Conservation (phyloP, 2,329 filamentous ascomycete genomes). For the Alternaria sp. region DNA sequence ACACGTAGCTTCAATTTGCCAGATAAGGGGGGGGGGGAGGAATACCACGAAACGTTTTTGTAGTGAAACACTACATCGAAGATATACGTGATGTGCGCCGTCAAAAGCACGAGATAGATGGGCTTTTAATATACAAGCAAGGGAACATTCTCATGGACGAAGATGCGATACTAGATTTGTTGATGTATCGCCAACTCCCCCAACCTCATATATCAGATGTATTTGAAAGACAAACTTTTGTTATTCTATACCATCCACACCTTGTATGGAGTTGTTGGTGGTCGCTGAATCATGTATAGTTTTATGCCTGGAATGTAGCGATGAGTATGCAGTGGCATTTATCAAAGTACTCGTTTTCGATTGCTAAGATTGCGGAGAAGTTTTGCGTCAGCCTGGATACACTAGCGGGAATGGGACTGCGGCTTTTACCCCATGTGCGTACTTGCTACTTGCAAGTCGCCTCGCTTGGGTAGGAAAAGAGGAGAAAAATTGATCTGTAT, state of each 20-base stretch:
- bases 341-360: too few species aligned
- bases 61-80: background rate
- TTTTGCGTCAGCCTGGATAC: background rate
- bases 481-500: background rate
- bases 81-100: background rate
- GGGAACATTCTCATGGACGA: background rate
- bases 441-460: background rate
- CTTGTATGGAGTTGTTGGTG: too few species aligned
- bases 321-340: too few species aligned
- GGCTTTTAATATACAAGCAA: background rate
- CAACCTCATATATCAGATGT: too few species aligned
- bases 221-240: too few species aligned
- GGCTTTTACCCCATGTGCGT: background rate
- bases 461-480: background rate
- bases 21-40: background rate
- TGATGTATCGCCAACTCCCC: background rate
- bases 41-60: background rate
- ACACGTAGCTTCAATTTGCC: background rate
- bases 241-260: too few species aligned
- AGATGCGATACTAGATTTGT: background rate
- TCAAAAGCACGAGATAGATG: background rate
- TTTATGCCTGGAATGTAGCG: too few species aligned
- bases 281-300: too few species aligned
- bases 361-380: background rate
- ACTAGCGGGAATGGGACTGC: too few species aligned